These are phyloP conservation scores for Schizothecium vesticola DNA, from an alignment of 495 filamentous ascomycete species.

Conservation along the genomic window DNA sequence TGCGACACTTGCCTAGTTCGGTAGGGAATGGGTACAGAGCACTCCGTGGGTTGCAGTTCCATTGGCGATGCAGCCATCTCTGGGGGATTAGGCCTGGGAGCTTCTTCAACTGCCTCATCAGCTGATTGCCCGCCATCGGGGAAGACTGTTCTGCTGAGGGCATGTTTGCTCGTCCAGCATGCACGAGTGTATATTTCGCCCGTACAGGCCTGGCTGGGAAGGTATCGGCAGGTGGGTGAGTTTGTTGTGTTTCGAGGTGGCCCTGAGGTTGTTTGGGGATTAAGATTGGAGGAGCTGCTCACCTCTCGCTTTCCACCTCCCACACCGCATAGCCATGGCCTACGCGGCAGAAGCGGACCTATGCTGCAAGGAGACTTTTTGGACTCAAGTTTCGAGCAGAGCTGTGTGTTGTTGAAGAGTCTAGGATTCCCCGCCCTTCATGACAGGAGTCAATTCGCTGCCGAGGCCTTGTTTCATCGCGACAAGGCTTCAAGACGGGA, in stretches of 20 bases:
- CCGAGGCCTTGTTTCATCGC: slow-evolving; percentile 19
- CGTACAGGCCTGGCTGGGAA: neutral
- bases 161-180: neutral
- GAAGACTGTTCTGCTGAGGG: neutral
- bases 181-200: neutral
- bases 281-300: neutral
- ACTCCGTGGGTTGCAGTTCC: neutral
- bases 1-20: neutral
- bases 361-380: neutral
- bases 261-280: neutral
- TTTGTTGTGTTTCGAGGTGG: neutral
- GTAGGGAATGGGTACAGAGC: neutral
- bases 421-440: neutral
- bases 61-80: neutral
- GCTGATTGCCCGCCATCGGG: neutral
- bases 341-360: neutral
- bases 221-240: neutral
- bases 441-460: slow-evolving; percentile 1
- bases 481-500: neutral
- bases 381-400: neutral
- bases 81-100: too few species aligned
- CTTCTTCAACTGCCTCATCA: neutral
- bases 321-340: neutral
- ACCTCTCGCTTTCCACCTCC: neutral
- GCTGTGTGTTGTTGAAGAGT: neutral